These are phyloP conservation scores for Daphne laureola DNA, from an alignment of 441 rosid species.

Conservation along the genomic window DNA sequence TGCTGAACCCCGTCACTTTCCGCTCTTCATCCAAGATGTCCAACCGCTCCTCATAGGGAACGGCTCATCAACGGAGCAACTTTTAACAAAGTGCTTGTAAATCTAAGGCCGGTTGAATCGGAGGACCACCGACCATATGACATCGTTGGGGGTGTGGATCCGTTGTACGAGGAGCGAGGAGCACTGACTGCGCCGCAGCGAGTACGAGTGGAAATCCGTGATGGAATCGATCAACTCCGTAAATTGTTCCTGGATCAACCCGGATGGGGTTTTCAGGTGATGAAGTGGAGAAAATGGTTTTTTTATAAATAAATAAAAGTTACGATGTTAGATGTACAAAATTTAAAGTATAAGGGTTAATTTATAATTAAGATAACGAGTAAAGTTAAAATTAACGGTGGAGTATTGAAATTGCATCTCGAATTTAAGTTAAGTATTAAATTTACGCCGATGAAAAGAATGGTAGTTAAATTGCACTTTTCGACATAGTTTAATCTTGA, in stretches of 20 bases:
- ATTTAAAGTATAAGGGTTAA: too few species aligned
- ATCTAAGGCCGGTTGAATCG: constrained; percentile 55
- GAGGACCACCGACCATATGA: constrained; percentile 50
- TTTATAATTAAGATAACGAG: too few species aligned
- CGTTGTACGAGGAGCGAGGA: constrained; percentile 54
- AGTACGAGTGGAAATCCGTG: constrained; percentile 50
- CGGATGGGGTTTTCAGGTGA: constrained; percentile 37
- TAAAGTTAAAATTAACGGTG: too few species aligned
- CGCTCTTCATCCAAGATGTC: constrained; percentile 43
- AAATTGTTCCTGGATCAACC: constrained; percentile 38
- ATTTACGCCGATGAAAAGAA: too few species aligned
- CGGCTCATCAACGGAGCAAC: constrained; percentile 30
- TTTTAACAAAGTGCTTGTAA: constrained; percentile 64
- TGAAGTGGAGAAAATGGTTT: too few species aligned
- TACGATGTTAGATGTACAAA: too few species aligned
- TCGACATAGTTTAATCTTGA: too few species aligned
- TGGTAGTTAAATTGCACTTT: too few species aligned
- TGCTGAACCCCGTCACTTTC: constrained; percentile 40
- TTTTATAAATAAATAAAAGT: too few species aligned
- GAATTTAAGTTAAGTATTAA: too few species aligned
- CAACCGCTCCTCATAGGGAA: constrained; percentile 35
- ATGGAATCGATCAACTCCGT: constrained; percentile 27
- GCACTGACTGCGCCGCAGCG: constrained; percentile 36
- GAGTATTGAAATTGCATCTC: too few species aligned
- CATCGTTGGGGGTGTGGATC: constrained; percentile 32